A percentile compares a stretch with the other conserved stretches of the same genome.
phyloP scores from a whole-genome alignment of 1,284 basidiomycete genomes.

The Ceratobasidium sp. region DNA sequence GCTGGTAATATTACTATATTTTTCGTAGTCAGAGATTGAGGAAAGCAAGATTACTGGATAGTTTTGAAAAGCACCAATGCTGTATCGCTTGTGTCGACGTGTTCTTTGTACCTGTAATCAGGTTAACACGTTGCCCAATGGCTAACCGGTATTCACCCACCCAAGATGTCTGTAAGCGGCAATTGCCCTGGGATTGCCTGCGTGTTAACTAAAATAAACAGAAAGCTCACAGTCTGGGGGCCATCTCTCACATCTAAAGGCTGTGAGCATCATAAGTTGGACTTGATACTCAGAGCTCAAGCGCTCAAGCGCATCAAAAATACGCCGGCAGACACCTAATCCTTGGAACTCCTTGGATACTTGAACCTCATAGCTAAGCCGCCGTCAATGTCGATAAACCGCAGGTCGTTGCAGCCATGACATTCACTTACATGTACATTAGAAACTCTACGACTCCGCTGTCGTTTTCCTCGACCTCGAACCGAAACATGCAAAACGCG shows the following conservation, averaged over 20 bases:
- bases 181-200: conserved; percentile 29
- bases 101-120: conserved; percentile 15
- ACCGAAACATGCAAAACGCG: conserved; percentile 38
- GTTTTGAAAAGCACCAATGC: conserved; percentile 29
- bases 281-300: conserved; percentile 19
- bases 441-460: conserved; percentile 19
- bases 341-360: conserved; percentile 13
- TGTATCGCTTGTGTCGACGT: conserved; percentile 26
- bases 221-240: too few species aligned
- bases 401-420: not conserved
- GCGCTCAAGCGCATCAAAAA: conserved; percentile 29
- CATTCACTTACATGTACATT: conserved; percentile 25
- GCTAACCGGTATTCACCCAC: not conserved
- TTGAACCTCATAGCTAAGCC: conserved; percentile 34
- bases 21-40: not conserved
- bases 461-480: conserved; percentile 23
- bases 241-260: conserved; percentile 20
- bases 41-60: not conserved
- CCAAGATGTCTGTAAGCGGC: conserved; percentile 26
- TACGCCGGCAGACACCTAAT: conserved; percentile 18
- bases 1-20: conserved; percentile 13
- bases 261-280: conserved; percentile 27
- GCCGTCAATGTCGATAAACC: not conserved
- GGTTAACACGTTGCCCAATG: not conserved
- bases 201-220: not conserved